Conservation (phyloP, 2,329 filamentous ascomycete genomes). For the Aaosphaeria arxii region DNA sequence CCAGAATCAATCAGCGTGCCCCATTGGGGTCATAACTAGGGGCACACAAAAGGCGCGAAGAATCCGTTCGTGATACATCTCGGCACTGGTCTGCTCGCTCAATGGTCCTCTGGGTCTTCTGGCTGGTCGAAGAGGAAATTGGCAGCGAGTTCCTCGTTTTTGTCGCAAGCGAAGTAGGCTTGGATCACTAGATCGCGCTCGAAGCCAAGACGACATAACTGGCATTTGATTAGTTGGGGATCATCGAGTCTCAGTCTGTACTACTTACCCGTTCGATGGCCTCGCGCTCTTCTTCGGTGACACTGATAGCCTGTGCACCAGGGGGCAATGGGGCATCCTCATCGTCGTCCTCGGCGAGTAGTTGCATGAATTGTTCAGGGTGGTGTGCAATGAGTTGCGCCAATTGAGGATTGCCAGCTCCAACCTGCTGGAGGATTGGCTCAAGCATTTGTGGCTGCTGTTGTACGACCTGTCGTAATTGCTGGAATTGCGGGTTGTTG, state of each 20-base stretch:
- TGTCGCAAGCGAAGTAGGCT: conserved; percentile 98
- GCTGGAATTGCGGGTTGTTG: conserved; percentile 96
- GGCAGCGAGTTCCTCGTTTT: conserved; percentile 96
- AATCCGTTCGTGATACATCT: too few species aligned
- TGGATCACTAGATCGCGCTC: conserved; percentile 91
- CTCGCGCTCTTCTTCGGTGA: conserved; percentile 94
- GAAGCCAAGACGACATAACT: conserved; percentile 93
- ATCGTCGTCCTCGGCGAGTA: conserved; percentile 84
- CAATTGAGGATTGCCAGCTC: conserved; percentile 89
- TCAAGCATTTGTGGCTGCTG: conserved; percentile 98
- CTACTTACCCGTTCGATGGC: conserved; percentile 85
- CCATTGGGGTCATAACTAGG: too few species aligned
- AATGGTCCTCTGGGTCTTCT: conserved; percentile 62
- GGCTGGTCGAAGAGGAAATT: conserved; percentile 99
- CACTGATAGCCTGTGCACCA: conserved; percentile 82
- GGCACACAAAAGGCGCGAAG: too few species aligned
- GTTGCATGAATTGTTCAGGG: conserved; percentile 86
- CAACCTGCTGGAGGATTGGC: conserved; percentile 94
- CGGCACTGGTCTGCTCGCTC: too few species aligned
- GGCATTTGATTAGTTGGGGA: conserved; percentile 9
- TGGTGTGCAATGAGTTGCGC: conserved; percentile 89
- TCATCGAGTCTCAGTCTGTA: neutral
- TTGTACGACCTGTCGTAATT: conserved; percentile 93
- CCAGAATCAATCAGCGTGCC: too few species aligned
- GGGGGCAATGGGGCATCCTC: conserved; percentile 82